Evolutionary conservation across 495 filamentous ascomycete genomes (phyloP).

Genomic region (Massariosphaeria phaeospora): DNA sequence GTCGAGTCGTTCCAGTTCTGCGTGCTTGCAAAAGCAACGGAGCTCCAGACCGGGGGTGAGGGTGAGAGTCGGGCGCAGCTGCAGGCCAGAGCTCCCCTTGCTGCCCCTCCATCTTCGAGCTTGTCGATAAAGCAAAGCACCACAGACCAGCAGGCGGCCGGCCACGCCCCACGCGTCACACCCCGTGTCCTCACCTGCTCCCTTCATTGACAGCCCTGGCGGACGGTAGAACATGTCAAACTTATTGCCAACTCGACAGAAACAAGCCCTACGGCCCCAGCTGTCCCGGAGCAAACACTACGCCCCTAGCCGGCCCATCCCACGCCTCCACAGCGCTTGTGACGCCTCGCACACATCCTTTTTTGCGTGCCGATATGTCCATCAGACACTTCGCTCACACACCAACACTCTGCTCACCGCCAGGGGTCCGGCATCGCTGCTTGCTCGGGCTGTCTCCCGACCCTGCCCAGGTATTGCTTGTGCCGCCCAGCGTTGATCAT

Average conservation of each 20-base stretch:
- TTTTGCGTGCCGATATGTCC: conserved; percentile 3
- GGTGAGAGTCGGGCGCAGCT: conserved; percentile 1
- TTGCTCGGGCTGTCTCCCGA: too few relatives aligned
- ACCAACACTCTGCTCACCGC: neutral
- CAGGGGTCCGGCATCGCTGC: too few relatives aligned
- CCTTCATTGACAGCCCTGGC: neutral
- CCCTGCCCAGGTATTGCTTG: too few relatives aligned
- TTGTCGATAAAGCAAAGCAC: conserved; percentile 35
- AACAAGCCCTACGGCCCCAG: neutral
- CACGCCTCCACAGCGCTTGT: conserved; percentile 4
- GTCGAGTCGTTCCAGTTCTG: conserved; percentile 3
- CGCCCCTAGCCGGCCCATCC: conserved; percentile 12
- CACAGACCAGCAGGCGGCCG: neutral
- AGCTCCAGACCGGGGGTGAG: too few relatives aligned
- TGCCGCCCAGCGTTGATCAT: too few relatives aligned
- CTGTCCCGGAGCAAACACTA: neutral
- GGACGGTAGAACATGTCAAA: conserved; percentile 2
- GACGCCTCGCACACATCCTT: conserved; percentile 15
- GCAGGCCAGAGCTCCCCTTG: conserved; percentile 32
- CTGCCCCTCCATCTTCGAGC: conserved; percentile 27
- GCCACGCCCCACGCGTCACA: conserved; percentile 19
- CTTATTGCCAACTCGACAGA: conserved; percentile 14
- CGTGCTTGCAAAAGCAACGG: conserved; percentile 18
- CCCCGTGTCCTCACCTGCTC: conserved; percentile 4
- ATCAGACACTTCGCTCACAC: conserved; percentile 1